phyloP scores from a whole-genome alignment of 1,284 basidiomycete genomes.

The Sphaerobolus stellatus region DNA sequence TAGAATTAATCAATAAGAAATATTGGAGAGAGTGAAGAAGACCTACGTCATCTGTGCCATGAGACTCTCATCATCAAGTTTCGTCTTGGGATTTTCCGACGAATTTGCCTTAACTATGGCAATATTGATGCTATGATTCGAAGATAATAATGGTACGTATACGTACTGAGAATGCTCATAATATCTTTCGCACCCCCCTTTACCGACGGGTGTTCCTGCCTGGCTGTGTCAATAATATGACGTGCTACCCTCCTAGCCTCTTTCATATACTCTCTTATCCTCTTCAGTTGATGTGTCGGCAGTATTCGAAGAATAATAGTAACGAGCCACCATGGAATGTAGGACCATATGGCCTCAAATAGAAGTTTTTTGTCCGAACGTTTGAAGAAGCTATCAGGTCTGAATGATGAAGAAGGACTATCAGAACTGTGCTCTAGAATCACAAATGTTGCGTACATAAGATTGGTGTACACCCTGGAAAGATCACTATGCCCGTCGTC shows the following conservation, averaged over 20 bases:
- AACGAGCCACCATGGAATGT: background rate
- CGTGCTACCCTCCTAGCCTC: constrained; percentile 33
- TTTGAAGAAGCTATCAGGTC: background rate
- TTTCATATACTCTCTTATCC: background rate
- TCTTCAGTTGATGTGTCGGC: background rate
- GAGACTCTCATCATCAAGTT: constrained; percentile 50
- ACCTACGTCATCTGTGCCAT: constrained; percentile 45
- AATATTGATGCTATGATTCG: background rate
- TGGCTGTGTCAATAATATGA: constrained; percentile 41
- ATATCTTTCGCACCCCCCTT: constrained; percentile 34
- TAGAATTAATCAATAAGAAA: background rate
- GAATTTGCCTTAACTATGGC: constrained; percentile 52
- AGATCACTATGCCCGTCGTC: constrained; percentile 16
- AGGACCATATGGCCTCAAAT: constrained; percentile 2
- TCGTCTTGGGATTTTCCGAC: constrained; percentile 41
- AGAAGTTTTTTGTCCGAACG: background rate
- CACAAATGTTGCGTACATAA: constrained; percentile 18
- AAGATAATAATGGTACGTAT: background rate
- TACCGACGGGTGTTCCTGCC: constrained; percentile 30
- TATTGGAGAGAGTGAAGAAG: background rate
- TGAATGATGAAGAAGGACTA: background rate
- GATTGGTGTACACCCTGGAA: constrained; percentile 17
- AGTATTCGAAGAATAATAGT: background rate
- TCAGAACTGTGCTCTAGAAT: background rate
- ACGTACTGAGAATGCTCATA: constrained; percentile 43